A percentile compares a stretch with the other conserved stretches of the same genome.
phyloP scores from a whole-genome alignment of 1,284 basidiomycete species.

The Flammula alnicola region DNA sequence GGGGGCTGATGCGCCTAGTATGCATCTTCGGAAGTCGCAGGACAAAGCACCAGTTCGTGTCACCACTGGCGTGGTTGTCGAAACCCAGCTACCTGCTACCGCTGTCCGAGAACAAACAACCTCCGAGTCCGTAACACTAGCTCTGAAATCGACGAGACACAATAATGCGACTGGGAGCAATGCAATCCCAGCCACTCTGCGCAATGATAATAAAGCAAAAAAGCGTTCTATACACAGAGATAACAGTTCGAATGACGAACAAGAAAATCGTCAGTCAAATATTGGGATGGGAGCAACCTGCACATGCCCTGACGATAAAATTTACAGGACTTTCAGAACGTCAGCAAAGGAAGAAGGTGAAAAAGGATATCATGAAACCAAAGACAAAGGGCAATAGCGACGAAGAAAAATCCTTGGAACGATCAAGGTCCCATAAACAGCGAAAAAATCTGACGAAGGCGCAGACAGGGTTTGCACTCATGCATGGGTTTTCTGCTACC shows the following conservation, averaged over 20 bases:
- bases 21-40: background rate
- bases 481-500: constrained; percentile 74
- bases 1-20: background rate
- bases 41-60: background rate
- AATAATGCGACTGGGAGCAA: background rate
- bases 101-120: too few species aligned
- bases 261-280: constrained; percentile 22
- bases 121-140: too few species aligned
- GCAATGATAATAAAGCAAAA: background rate
- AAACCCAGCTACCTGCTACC: too few species aligned
- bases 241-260: constrained; percentile 15
- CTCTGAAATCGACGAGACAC: too few species aligned
- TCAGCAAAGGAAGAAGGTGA: constrained; percentile 57
- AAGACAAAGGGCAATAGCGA: constrained; percentile 26
- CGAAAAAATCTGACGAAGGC: constrained; percentile 39
- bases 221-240: constrained; percentile 2
- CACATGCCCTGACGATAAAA: constrained; percentile 7
- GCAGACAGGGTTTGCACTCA: constrained; percentile 62
- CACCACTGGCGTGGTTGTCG: too few species aligned
- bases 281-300: background rate
- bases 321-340: constrained; percentile 56
- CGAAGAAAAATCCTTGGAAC: too few species aligned
- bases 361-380: constrained; percentile 54
- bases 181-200: background rate
- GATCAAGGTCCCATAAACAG: constrained; percentile 18